Percentiles rank a stretch among this genome's conserved stretches.
These are phyloP conservation scores for Salix arbutifolia DNA, from an alignment of 345 rosid genomes.

Conservation along the genomic window DNA sequence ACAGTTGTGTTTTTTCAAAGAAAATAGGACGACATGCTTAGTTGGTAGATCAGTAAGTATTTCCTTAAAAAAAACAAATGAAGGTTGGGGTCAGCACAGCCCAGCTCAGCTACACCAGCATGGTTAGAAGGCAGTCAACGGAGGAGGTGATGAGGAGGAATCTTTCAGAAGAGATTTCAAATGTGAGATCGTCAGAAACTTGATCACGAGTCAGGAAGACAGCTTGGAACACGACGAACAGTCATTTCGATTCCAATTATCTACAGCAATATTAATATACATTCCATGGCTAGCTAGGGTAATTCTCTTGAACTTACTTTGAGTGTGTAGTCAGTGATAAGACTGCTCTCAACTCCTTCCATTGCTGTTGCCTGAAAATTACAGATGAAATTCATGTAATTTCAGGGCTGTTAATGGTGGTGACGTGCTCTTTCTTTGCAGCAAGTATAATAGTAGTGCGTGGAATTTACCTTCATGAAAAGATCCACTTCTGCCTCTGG, in stretches of 20 bases:
- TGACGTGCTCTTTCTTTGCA: background rate
- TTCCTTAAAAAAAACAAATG: background rate
- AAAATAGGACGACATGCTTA: background rate
- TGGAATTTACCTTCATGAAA: constrained; percentile 68
- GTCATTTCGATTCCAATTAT: background rate
- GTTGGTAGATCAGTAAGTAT: background rate
- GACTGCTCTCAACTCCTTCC: constrained; percentile 66
- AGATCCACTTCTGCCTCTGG: constrained; percentile 93
- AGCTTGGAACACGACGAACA: background rate
- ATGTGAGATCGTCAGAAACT: background rate
- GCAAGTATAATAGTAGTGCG: background rate
- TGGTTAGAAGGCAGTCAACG: background rate
- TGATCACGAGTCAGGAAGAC: background rate
- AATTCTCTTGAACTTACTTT: constrained; percentile 44
- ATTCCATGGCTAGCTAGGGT: background rate
- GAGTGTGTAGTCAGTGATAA: constrained; percentile 84
- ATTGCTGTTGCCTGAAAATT: constrained; percentile 65
- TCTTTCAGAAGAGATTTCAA: background rate
- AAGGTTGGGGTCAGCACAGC: background rate
- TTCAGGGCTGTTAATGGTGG: background rate
- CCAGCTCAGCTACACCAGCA: background rate
- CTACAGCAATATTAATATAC: background rate
- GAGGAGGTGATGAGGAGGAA: background rate
- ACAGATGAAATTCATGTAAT: background rate
- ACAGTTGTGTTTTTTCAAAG: background rate